phyloP scores from a whole-genome alignment of 441 rosid species.

The Adansonia grandidieri region DNA sequence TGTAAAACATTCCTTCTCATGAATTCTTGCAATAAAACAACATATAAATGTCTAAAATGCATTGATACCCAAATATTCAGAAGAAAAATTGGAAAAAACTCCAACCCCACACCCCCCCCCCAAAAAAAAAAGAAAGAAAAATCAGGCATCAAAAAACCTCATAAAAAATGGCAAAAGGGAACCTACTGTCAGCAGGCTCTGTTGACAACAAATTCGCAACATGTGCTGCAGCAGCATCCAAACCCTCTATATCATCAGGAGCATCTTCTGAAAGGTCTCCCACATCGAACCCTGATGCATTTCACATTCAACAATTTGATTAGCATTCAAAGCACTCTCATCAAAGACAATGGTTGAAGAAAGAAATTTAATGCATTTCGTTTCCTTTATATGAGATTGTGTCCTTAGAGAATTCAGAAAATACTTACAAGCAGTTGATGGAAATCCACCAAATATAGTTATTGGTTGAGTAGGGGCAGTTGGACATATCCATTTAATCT shows the following conservation, averaged over 20 bases:
- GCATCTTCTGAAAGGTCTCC: conserved; percentile 78
- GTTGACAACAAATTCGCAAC: conserved; percentile 81
- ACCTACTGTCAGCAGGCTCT: conserved; percentile 89
- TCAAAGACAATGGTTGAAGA: conserved; percentile 13
- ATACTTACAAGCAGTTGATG: conserved; percentile 86
- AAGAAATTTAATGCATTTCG: background rate
- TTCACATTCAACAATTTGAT: conserved; percentile 22
- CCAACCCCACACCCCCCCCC: background rate
- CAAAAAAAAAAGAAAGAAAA: background rate
- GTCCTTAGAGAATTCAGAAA: background rate
- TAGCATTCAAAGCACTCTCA: conserved; percentile 10
- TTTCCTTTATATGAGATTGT: background rate
- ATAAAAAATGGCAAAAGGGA: conserved; percentile 19
- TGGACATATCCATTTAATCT: conserved; percentile 99
- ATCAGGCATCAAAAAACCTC: conserved; percentile 4
- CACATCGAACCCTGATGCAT: conserved; percentile 83
- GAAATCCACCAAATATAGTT: conserved; percentile 82
- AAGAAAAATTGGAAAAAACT: background rate
- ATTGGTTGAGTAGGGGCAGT: conserved; percentile 92
- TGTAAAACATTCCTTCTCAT: background rate
- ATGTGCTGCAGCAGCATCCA: conserved; percentile 93
- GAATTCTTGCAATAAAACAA: conserved; percentile 11
- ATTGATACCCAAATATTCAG: background rate
- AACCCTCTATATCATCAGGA: conserved; percentile 80
- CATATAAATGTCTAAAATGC: background rate